Percentiles rank a stretch among this genome's conserved stretches.
Conservation (phyloP, 768 basidiomycete genomes). For the Coprinellus micaceus region DNA sequence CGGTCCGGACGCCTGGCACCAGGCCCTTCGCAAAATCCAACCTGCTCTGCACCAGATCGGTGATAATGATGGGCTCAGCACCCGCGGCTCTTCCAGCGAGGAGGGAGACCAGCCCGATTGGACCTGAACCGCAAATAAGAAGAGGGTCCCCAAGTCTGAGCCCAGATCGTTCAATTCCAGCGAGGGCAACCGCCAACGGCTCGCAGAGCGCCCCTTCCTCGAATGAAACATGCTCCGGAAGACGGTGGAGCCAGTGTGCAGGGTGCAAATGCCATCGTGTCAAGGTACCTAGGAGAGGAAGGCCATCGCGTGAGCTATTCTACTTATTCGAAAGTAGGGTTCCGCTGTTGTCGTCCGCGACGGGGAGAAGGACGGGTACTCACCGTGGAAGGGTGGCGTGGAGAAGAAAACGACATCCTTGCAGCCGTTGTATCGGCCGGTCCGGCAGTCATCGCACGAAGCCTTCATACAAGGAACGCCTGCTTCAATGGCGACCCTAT, state of each 20-base stretch:
- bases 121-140: conserved; percentile 64
- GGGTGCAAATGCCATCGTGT: conserved; percentile 67
- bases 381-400: conserved; percentile 66
- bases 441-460: conserved; percentile 57
- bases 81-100: conserved; percentile 65
- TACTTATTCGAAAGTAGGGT: background rate
- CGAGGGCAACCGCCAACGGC: conserved; percentile 63
- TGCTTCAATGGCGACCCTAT: conserved; percentile 66
- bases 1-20: conserved; percentile 54
- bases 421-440: conserved; percentile 65
- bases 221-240: conserved; percentile 58
- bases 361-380: too few relatives aligned
- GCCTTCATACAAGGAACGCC: conserved; percentile 66
- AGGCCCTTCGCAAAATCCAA: conserved; percentile 64
- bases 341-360: too few relatives aligned
- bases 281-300: conserved; percentile 45
- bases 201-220: conserved; percentile 70
- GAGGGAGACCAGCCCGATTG: conserved; percentile 60
- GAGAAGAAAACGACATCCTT: conserved; percentile 63
- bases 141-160: conserved; percentile 63
- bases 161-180: conserved; percentile 62
- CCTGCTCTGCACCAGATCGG: conserved; percentile 61
- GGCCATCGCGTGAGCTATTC: too few relatives aligned
- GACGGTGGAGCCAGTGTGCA: conserved; percentile 62
- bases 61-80: conserved; percentile 67